Conservation (phyloP, 2,329 filamentous ascomycete species). For the Arthrobotrys entomopaga region DNA sequence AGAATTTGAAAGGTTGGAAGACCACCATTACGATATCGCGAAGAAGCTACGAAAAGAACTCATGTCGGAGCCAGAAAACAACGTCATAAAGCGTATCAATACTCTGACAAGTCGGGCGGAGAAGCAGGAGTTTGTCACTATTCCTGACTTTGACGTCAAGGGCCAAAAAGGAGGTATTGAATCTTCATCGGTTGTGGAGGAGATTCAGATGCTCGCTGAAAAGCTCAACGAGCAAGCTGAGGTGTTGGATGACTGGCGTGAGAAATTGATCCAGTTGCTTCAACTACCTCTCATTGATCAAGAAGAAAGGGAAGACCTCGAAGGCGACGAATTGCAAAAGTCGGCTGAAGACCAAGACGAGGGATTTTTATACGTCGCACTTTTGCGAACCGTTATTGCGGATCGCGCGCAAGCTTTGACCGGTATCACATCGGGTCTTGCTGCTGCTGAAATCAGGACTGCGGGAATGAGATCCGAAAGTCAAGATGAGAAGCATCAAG, state of each 20-base stretch:
- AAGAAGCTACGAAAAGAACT: slow-evolving; percentile 74
- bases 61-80: slow-evolving; percentile 66
- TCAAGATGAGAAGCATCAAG: slow-evolving; percentile 76
- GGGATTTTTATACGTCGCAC: slow-evolving; percentile 85
- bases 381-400: slow-evolving; percentile 77
- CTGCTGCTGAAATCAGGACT: slow-evolving; percentile 74
- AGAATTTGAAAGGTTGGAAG: slow-evolving; percentile 20
- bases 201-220: slow-evolving; percentile 71
- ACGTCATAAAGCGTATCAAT: slow-evolving; percentile 73
- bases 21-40: slow-evolving; percentile 75
- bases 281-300: slow-evolving; percentile 80
- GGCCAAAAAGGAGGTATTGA: slow-evolving; percentile 75
- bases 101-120: slow-evolving; percentile 68
- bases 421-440: slow-evolving; percentile 78
- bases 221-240: slow-evolving; percentile 77
- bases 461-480: slow-evolving; percentile 71
- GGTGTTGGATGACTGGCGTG: slow-evolving; percentile 78
- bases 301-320: slow-evolving; percentile 77
- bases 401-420: slow-evolving; percentile 81
- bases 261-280: slow-evolving; percentile 70
- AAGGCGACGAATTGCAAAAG: slow-evolving; percentile 88
- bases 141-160: slow-evolving; percentile 70
- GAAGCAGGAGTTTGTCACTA: slow-evolving; percentile 69
- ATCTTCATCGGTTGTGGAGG: slow-evolving; percentile 73
- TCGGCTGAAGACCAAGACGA: slow-evolving; percentile 90